phyloP scores from a whole-genome alignment of 129 eudicot species.

The Oenanthe sinensis region DNA sequence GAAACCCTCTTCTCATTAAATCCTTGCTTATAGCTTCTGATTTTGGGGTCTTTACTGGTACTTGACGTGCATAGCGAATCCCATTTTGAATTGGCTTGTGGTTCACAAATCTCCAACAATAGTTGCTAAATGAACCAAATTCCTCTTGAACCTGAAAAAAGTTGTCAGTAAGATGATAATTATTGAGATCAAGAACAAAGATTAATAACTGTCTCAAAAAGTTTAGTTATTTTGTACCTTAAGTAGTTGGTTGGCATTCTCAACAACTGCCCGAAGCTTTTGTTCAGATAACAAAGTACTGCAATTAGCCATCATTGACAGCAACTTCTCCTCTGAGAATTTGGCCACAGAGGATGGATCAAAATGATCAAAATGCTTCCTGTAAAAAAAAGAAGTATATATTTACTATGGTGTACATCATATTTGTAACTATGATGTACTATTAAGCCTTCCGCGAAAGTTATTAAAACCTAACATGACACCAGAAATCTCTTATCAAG shows the following conservation, averaged over 20 bases:
- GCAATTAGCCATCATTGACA: conserved; percentile 24
- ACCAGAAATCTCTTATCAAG: background rate
- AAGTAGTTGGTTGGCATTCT: conserved; percentile 46
- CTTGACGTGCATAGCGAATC: conserved; percentile 58
- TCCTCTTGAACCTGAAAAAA: conserved; percentile 59
- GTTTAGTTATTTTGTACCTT: conserved; percentile 38
- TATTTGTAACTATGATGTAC: background rate
- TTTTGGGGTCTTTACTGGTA: conserved; percentile 72
- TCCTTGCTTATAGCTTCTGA: conserved; percentile 79
- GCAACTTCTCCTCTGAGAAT: conserved; percentile 44
- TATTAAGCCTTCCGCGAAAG: background rate
- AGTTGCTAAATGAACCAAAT: conserved; percentile 66
- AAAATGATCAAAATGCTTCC: conserved; percentile 50
- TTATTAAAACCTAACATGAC: background rate
- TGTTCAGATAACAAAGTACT: conserved; percentile 52
- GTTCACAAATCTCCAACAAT: conserved; percentile 61
- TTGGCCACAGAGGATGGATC: conserved; percentile 56
- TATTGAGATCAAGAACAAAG: background rate
- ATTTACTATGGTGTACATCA: background rate
- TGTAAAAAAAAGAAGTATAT: conserved; percentile 6
- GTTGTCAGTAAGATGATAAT: background rate
- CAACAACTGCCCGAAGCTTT: conserved; percentile 53
- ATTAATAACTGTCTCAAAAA: background rate
- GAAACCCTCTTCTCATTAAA: conserved; percentile 65
- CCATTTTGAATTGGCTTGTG: conserved; percentile 46